These are phyloP conservation scores for Apiospora marii DNA, from an alignment of 2,329 filamentous ascomycete genomes.

Conservation along the genomic window DNA sequence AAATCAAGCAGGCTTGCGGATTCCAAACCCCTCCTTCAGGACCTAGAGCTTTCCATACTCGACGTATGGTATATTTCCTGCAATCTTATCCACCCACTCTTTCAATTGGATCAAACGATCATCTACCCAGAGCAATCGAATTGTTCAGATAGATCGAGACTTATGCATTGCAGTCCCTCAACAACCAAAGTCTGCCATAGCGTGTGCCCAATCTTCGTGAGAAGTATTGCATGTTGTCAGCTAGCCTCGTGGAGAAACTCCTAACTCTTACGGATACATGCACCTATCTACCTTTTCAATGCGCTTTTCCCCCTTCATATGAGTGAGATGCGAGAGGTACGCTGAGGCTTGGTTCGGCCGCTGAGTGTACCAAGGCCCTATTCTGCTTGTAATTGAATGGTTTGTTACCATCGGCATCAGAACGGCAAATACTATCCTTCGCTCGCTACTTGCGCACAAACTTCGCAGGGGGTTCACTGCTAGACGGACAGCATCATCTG, in stretches of 20 bases:
- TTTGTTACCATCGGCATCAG: neutral
- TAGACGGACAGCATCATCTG: neutral
- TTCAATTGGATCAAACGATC: neutral
- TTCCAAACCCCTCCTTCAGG: conserved; percentile 15
- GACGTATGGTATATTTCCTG: neutral
- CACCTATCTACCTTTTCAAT: neutral
- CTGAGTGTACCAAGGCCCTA: neutral
- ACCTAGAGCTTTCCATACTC: neutral
- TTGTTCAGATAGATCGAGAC: neutral
- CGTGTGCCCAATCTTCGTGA: neutral
- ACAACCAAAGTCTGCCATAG: neutral
- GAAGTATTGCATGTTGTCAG: neutral
- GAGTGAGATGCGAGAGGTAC: neutral
- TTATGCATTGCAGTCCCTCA: neutral
- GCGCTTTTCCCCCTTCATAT: neutral
- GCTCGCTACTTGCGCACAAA: neutral
- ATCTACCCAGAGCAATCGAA: neutral
- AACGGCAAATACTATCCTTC: neutral
- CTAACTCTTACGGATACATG: neutral
- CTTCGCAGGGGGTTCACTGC: neutral
- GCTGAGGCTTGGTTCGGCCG: neutral
- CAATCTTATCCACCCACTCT: neutral
- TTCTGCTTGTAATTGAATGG: neutral
- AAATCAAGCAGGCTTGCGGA: neutral
- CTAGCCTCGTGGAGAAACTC: neutral